phyloP scores from a whole-genome alignment of 2,329 filamentous ascomycete species.

The Domatiomyces globalis region DNA sequence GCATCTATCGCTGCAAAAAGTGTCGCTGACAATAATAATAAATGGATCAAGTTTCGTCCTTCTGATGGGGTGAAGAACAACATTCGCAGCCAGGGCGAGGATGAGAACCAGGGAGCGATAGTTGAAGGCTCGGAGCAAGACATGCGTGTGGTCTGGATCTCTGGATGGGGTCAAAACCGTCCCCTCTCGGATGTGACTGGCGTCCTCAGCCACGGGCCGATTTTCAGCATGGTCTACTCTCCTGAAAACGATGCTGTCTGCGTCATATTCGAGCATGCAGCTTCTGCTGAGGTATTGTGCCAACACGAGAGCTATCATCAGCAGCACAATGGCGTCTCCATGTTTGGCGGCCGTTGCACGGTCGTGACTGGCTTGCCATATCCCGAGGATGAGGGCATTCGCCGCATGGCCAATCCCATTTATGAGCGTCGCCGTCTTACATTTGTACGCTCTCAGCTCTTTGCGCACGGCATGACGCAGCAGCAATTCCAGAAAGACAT shows the following conservation, averaged over 20 bases:
- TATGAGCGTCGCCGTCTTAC: conserved; percentile 30
- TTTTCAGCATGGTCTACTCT: conserved; percentile 26
- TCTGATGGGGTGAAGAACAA: conserved; percentile 14
- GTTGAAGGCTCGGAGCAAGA: conserved; percentile 8
- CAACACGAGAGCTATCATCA: conserved; percentile 21
- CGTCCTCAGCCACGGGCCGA: conserved; percentile 26
- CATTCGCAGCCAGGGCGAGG: conserved; percentile 7
- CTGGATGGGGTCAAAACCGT: conserved; percentile 11
- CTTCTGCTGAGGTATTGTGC: conserved; percentile 24
- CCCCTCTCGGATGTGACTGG: conserved; percentile 20
- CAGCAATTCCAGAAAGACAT: conserved; percentile 25
- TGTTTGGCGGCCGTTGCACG: conserved; percentile 23
- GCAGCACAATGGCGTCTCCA: conserved; percentile 20
- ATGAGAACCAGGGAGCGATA: neutral
- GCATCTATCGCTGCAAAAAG: conserved; percentile 19
- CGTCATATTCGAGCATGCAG: conserved; percentile 27
- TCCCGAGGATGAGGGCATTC: conserved; percentile 24
- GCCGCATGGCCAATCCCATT: conserved; percentile 23
- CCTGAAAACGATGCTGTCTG: conserved; percentile 20
- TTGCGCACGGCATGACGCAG: conserved; percentile 23
- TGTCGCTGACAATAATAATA: conserved; percentile 13
- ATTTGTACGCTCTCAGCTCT: conserved; percentile 27
- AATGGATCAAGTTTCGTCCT: conserved; percentile 17
- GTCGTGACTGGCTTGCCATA: conserved; percentile 22
- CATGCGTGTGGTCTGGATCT: conserved; percentile 17